Base-by-base conservation (phyloP, 148 eudicot genomes). In the Euryodendron excelsum region DNA sequence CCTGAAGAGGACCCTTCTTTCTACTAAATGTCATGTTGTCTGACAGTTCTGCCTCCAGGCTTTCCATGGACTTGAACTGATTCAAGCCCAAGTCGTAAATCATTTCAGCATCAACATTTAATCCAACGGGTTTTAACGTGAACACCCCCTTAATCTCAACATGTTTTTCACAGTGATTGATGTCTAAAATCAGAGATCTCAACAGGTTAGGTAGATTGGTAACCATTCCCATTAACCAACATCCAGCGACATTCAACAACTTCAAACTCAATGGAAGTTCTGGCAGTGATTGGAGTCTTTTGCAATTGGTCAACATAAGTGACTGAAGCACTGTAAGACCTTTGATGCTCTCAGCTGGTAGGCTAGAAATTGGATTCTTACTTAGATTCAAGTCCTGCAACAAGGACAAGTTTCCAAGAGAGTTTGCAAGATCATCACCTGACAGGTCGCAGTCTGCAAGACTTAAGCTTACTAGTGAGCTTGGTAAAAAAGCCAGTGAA, bases 41-140 rank as follows among this genome's bases (percentile, higher is more conserved):
- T n/a, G 11, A 52, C 20, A 52, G 11, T 52, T 52, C 20, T 14
- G 11, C 58, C 58, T 52, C 18, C 4, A 9, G 20, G 2, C 11
- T 52, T 52, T 14, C 3, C 20, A 52, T 52, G 20, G 58, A 52
- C n/a, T n/a, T n/a, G n/a, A 9, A 3, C 58, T 14, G 11, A 17
- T 3, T 52, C 20, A 52, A 52, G 39, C 78, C 78, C 69, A 61
- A 75, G 27, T 33, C 44, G 36, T 28, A 5, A 9, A 63, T 65
- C 17, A 76, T 44, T 34, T 76, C 70, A 45, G 55, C n/a, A 28
- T 76, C 70, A 25, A 62, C 44, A 1, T 62, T 15, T 45, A n/a
- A n/a, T n/a, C 7, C 25, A 8, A 63, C 9, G 7, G 41, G 58
- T 47, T 28, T 37, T 11, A 44, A 14, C 56, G 45, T 76, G 53